Percentiles rank a stretch among this genome's conserved stretches.
Conservation (phyloP, 495 filamentous ascomycete species). For the Penicillium cosmopolitanum region DNA sequence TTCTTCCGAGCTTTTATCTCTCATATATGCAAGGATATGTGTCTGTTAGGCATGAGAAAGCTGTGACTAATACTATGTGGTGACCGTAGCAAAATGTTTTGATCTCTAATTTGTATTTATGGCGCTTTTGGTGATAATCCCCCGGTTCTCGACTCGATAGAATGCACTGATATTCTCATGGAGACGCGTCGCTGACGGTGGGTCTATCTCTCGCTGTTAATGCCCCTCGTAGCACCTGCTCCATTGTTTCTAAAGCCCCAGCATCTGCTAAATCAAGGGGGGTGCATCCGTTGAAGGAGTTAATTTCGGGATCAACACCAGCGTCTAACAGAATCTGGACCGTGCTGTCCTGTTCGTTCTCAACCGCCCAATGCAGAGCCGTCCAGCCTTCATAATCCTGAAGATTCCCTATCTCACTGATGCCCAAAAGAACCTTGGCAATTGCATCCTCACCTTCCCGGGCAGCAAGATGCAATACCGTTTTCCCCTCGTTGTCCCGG, state of each 20-base stretch:
- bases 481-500: conserved; percentile 1
- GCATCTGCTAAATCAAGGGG: background rate
- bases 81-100: no score
- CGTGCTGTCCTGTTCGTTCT: background rate
- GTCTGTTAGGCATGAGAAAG: no score
- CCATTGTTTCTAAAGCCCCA: conserved; percentile 1
- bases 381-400: conserved; percentile 4
- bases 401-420: background rate
- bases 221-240: background rate
- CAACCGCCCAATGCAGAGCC: conserved; percentile 8
- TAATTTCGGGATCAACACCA: conserved; percentile 1
- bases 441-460: conserved; percentile 1
- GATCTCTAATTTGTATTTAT: no score
- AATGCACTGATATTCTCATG: background rate
- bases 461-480: conserved; percentile 9
- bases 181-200: background rate
- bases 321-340: conserved; percentile 4
- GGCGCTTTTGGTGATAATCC: no score
- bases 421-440: background rate
- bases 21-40: background rate
- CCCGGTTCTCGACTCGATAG: background rate
- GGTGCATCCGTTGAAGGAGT: background rate
- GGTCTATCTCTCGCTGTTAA: background rate
- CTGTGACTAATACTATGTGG: no score
- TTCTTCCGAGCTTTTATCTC: no score